Evolutionary conservation across 2,329 filamentous ascomycete genomes (phyloP).

Genomic region (Verticillium isaacii): DNA sequence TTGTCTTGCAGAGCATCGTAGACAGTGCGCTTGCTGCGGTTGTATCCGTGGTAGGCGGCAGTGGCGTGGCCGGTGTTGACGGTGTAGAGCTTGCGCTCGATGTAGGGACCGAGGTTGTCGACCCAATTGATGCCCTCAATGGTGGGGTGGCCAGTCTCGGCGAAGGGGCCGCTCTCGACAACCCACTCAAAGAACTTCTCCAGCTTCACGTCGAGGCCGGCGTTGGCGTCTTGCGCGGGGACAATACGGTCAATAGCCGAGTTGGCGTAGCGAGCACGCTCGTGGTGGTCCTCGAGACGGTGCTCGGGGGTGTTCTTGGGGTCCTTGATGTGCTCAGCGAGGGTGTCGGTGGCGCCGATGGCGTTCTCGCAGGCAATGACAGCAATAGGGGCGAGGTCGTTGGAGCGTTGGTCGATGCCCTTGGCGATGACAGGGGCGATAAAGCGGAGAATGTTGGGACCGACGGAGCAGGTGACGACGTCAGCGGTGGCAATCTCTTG

Average conservation of each 20-base stretch:
- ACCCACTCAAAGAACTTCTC: conserved; percentile 99
- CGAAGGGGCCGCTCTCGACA: conserved; percentile 83
- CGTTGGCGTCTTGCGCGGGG: conserved; percentile 75
- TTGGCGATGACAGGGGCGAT: conserved; percentile 94
- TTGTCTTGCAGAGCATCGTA: conserved; percentile 82
- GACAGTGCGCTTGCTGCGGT: conserved; percentile 79
- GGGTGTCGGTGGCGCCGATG: conserved; percentile 87
- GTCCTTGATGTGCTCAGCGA: conserved; percentile 75
- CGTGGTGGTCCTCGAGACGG: conserved; percentile 62
- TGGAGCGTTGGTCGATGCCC: conserved; percentile 76
- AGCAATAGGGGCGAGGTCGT: conserved; percentile 62
- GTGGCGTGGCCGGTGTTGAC: conserved; percentile 98
- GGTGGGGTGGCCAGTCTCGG: conserved; percentile 61
- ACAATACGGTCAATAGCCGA: conserved; percentile 98
- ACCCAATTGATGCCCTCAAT: conserved; percentile 94
- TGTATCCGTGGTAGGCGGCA: conserved; percentile 90
- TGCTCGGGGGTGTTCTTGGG: conserved; percentile 65
- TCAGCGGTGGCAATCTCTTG: conserved; percentile 84
- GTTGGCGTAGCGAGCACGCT: conserved; percentile 88
- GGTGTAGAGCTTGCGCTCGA: conserved; percentile 98
- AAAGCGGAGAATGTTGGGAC: conserved; percentile 92
- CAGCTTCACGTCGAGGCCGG: conserved; percentile 85
- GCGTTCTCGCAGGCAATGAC: conserved; percentile 99
- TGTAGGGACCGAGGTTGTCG: conserved; percentile 85
- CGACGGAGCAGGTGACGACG: conserved; percentile 93